Percentiles rank a stretch among this genome's conserved stretches.
Evolutionary conservation across 495 filamentous ascomycete species (phyloP).

Genomic region (Tuber borchii): DNA sequence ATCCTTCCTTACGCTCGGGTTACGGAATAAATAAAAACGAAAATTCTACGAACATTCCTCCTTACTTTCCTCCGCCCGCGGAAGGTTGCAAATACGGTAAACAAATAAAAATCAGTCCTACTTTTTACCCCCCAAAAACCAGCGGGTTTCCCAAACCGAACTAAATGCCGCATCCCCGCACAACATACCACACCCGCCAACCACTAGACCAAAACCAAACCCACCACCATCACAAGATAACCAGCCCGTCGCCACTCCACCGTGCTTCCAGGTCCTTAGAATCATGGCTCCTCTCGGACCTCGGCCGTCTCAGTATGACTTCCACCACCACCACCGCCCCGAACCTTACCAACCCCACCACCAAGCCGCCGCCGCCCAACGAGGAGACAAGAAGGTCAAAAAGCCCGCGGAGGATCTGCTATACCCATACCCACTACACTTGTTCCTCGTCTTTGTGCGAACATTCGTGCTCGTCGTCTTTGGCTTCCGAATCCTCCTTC

Average conservation of each 20-base stretch:
- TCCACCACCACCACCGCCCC: background rate
- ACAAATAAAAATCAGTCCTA: background rate
- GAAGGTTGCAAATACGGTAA: background rate
- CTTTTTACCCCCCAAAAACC: background rate
- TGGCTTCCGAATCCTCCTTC: background rate
- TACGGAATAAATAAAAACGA: background rate
- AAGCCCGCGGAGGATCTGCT: background rate
- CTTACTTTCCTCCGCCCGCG: background rate
- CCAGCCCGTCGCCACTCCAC: background rate
- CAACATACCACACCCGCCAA: background rate
- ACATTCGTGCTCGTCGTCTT: conserved; percentile 2
- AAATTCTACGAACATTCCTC: background rate
- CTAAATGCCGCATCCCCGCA: conserved; percentile 1
- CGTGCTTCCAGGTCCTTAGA: conserved; percentile 18
- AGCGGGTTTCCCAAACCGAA: background rate
- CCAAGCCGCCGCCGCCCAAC: background rate
- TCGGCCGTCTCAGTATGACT: conserved; percentile 26
- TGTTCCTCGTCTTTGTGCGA: background rate
- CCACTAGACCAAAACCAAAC: background rate
- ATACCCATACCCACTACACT: background rate
- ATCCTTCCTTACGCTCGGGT: background rate
- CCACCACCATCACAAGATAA: background rate
- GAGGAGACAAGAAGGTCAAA: background rate
- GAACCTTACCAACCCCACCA: background rate
- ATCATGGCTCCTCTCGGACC: conserved; percentile 30